phyloP scores from a whole-genome alignment of 805 yeast genomes.

The Trichomonascus vanleenenianus region DNA sequence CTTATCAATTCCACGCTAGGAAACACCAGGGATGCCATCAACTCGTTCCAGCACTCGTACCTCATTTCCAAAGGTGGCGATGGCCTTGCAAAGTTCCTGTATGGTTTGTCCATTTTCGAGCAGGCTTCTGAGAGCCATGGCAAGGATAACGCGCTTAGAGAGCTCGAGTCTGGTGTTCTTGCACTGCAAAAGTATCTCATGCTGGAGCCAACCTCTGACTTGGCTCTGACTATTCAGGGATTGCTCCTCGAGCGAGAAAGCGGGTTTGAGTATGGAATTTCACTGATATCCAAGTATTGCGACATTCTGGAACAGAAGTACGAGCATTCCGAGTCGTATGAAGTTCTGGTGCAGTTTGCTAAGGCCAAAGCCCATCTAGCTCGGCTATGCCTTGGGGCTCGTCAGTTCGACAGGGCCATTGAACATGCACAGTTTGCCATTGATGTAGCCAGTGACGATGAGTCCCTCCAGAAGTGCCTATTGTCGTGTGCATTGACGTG shows the following conservation, averaged over 20 bases:
- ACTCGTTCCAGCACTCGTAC: constrained; percentile 69
- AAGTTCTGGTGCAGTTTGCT: constrained; percentile 43
- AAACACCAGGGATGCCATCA: constrained; percentile 40
- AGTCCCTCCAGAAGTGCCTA: constrained; percentile 7
- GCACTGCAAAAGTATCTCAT: constrained; percentile 48
- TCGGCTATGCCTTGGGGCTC: constrained; percentile 57
- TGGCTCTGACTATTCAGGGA: constrained; percentile 25
- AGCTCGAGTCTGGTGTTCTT: constrained; percentile 22
- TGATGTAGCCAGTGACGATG: constrained; percentile 33
- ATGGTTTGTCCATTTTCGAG: constrained; percentile 51
- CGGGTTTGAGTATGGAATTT: constrained; percentile 47
- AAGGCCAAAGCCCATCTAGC: constrained; percentile 62
- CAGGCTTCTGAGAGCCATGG: constrained; percentile 30
- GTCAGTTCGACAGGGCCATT: constrained; percentile 49
- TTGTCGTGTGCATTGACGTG: constrained; percentile 55
- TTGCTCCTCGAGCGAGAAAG: constrained; percentile 57
- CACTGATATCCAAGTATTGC: constrained; percentile 41
- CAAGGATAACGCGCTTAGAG: background rate
- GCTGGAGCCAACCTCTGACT: constrained; percentile 30
- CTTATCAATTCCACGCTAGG: constrained; percentile 34
- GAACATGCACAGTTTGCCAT: constrained; percentile 51
- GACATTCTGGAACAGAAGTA: constrained; percentile 44
- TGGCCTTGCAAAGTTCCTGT: constrained; percentile 61
- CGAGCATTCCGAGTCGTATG: constrained; percentile 46
- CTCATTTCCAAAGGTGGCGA: constrained; percentile 67